Evolutionary conservation across 495 filamentous ascomycete species (phyloP).

Genomic region (Hypoxylon trugodes): DNA sequence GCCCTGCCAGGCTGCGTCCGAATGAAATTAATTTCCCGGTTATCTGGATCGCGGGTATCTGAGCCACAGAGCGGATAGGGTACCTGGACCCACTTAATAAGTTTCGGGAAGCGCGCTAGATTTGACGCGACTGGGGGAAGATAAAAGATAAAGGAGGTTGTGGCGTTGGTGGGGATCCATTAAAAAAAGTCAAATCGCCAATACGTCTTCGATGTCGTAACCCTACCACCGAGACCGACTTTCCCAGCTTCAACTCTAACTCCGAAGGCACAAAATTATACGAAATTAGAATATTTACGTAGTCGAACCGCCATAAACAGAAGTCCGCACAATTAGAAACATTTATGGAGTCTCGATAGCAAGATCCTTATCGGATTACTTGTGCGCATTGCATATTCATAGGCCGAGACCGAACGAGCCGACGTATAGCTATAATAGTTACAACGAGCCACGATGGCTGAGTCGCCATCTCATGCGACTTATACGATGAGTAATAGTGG

Average conservation of each 20-base stretch:
- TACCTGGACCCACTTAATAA: constrained; percentile 36
- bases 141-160: constrained; percentile 5
- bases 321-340: too few relatives aligned
- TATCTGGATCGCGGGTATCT: constrained; percentile 31
- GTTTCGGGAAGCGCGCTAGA: constrained; percentile 19
- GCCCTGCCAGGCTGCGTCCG: constrained; percentile 1
- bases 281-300: too few relatives aligned
- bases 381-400: background rate
- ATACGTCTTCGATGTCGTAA: constrained; percentile 23
- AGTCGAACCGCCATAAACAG: too few relatives aligned
- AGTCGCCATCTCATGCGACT: constrained; percentile 31
- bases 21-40: constrained; percentile 14
- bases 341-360: constrained; percentile 32
- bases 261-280: background rate
- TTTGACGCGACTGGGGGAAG: constrained; percentile 23
- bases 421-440: background rate
- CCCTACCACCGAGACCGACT: background rate
- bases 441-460: constrained; percentile 25
- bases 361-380: background rate
- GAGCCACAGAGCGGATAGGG: constrained; percentile 27
- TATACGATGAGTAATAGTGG: constrained; percentile 33
- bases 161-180: constrained; percentile 37
- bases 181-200: constrained; percentile 32
- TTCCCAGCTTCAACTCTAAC: constrained; percentile 3
- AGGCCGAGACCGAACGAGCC: background rate